These are phyloP conservation scores for Dictyostelium citrinum DNA, from an alignment of 78 protist species.

Conservation along the genomic window DNA sequence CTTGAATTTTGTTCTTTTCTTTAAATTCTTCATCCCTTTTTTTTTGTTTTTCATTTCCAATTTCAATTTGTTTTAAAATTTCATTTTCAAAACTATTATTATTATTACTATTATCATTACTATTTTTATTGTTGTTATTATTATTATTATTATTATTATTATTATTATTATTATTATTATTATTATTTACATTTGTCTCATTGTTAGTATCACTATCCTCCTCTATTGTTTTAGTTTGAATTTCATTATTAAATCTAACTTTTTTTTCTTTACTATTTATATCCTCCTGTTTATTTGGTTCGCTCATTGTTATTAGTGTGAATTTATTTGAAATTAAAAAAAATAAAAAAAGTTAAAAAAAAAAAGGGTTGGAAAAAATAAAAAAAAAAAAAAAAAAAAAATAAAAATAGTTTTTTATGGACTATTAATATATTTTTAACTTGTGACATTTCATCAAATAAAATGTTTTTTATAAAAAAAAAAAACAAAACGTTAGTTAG, in stretches of 20 bases:
- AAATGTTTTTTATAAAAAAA: not conserved
- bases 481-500: not conserved
- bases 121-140: not conserved
- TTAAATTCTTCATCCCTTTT: slow-evolving; percentile 6
- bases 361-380: not conserved
- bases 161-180: not conserved
- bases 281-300: not conserved
- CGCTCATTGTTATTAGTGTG: not conserved
- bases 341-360: not conserved
- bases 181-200: not conserved
- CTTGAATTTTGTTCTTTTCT: not conserved
- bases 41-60: slow-evolving; percentile 7
- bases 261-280: not conserved
- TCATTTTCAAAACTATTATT: not conserved
- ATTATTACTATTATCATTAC: not conserved
- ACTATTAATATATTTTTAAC: not conserved
- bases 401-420: not conserved
- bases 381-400: no score
- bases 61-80: not conserved
- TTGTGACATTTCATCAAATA: not conserved
- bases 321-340: not conserved
- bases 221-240: not conserved
- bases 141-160: not conserved
- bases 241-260: not conserved
- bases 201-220: not conserved